Evolutionary conservation across 2,329 filamentous ascomycete species (phyloP).

Genomic region (Xylariaceae sp.): DNA sequence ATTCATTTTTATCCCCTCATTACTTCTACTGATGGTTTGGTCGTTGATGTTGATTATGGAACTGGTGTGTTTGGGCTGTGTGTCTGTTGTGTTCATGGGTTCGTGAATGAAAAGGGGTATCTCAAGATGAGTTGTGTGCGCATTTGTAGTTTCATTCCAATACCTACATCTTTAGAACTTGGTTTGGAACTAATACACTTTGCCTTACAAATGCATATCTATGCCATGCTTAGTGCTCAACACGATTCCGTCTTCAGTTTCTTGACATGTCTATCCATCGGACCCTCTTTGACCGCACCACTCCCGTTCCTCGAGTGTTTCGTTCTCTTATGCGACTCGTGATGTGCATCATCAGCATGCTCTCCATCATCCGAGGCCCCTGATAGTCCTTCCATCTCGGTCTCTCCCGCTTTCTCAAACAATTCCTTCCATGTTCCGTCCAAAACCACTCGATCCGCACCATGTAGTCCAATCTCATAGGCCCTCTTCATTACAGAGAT

Average conservation of each 20-base stretch:
- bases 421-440: constrained; percentile 56
- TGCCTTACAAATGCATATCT: too few relatives aligned
- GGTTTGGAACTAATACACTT: too few relatives aligned
- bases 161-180: too few relatives aligned
- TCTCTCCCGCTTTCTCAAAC: constrained; percentile 40
- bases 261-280: constrained; percentile 34
- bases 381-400: constrained; percentile 40
- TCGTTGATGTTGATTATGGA: too few relatives aligned
- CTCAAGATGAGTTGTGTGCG: too few relatives aligned
- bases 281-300: constrained; percentile 23
- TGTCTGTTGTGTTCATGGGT: too few relatives aligned
- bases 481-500: constrained; percentile 68
- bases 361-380: constrained; percentile 35
- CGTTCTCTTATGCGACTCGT: constrained; percentile 8
- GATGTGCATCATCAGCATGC: constrained; percentile 24
- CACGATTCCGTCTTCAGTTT: constrained; percentile 22
- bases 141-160: too few relatives aligned
- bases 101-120: too few relatives aligned
- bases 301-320: constrained; percentile 21
- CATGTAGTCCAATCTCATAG: constrained; percentile 63
- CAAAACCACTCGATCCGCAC: constrained; percentile 58
- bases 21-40: too few relatives aligned
- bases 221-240: too few relatives aligned
- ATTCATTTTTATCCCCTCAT: too few relatives aligned
- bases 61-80: too few relatives aligned